Conservation (phyloP, 495 filamentous ascomycete genomes). For the Pseudevernia furfuracea region DNA sequence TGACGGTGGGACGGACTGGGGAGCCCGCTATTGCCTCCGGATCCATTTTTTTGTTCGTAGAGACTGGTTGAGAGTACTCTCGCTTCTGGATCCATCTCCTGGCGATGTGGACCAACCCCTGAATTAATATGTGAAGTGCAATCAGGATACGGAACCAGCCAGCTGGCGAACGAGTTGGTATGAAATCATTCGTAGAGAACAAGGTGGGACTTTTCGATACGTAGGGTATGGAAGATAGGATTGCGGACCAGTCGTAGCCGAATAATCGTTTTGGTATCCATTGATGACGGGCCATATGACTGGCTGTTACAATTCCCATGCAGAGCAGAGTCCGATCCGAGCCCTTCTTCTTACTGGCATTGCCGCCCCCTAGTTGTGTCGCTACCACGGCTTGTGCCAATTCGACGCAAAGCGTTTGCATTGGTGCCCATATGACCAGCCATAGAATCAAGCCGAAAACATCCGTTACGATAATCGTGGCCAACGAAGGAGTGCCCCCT, state of each 20-base stretch:
- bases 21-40: constrained; percentile 50
- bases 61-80: constrained; percentile 37
- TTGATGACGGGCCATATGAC: constrained; percentile 52
- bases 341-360: constrained; percentile 64
- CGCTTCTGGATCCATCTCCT: constrained; percentile 47
- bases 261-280: constrained; percentile 33
- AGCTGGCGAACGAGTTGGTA: constrained; percentile 22
- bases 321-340: constrained; percentile 69
- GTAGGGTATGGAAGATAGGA: constrained; percentile 26
- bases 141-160: constrained; percentile 56
- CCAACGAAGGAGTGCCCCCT: constrained; percentile 64
- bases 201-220: constrained; percentile 13
- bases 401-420: constrained; percentile 83
- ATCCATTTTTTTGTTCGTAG: constrained; percentile 45
- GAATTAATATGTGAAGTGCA: constrained; percentile 83
- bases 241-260: constrained; percentile 26
- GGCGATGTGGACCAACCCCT: constrained; percentile 54
- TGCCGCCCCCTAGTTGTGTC: constrained; percentile 82
- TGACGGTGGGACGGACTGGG: constrained; percentile 23
- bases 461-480: constrained; percentile 76
- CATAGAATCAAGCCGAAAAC: constrained; percentile 72
- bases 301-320: constrained; percentile 65
- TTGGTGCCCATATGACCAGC: constrained; percentile 82
- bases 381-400: constrained; percentile 96
- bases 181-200: constrained; percentile 17